Evolutionary conservation across 139 green algal genomes (phyloP), one percentile per base, ranked within the genome.

Genomic region (Coelastrella sp.): DNA sequence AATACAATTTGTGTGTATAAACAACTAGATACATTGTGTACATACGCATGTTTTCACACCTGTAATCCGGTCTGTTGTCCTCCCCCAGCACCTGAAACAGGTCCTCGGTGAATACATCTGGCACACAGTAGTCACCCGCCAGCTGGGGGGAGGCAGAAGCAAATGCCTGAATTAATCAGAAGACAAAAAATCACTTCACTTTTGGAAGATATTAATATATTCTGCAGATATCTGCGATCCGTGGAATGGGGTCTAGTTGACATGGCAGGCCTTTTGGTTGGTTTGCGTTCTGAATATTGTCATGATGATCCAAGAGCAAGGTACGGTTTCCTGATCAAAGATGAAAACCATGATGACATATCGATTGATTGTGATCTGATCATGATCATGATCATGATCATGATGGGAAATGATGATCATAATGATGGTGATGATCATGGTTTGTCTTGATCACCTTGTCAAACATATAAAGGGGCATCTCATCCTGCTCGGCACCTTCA

Each of bases 391-490:
- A 49, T 49, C 35, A 49, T 49, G 35, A 49, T 49, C 35, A 49
- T 49, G 1, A 49, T 49, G 35, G 35, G 35, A 3, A 49, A 49
- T 49, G 35, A 49, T 49, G 35, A 49, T 49, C 1, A 49, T 49
- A 3, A 49, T 49, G 1, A 49, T 5, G 35, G 35, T 49, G 35
- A 49, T 49, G 35, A 49, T 49, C 35, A 49, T 49, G 35, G 35
- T 3, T 49, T 49, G 35, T 49, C 35, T 3, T 49, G 35, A 49
- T 24, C 75, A 85, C 86, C 89, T 95, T 93, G 91, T 97, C 96
- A 90, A 99, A 99, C 27, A 99, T 85, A 90, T 98, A 98, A 78
- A 98, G 89, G 24, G 96, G 96, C 90, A 93, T 94, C 82, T 99
- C 97, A 87, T 99, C 97, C 4, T 49, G 65, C 76, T 92, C 90